Evolutionary conservation across 2,329 filamentous ascomycete species (phyloP).

Genomic region (Rosellinia necatrix): DNA sequence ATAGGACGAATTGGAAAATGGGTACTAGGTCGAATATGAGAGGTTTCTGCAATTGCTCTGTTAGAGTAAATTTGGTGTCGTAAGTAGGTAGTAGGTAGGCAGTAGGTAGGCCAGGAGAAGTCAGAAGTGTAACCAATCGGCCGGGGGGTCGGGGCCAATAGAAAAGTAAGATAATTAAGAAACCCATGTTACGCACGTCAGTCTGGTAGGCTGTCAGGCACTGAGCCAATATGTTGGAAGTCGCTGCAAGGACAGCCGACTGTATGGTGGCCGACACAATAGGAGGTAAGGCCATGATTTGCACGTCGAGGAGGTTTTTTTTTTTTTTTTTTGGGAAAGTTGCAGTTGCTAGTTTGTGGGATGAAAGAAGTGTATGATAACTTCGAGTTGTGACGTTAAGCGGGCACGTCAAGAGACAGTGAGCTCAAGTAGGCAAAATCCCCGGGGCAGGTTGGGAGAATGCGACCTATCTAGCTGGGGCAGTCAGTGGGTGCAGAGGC

Average conservation of each 20-base stretch:
- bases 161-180: too few relatives aligned
- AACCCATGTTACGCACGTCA: constrained; percentile 51
- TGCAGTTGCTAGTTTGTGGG: too few relatives aligned
- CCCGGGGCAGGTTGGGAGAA: too few relatives aligned
- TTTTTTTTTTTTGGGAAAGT: too few relatives aligned
- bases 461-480: too few relatives aligned
- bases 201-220: constrained; percentile 65
- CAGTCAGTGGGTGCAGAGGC: too few relatives aligned
- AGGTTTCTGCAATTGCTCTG: constrained; percentile 52
- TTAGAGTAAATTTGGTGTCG: background rate
- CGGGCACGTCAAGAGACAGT: background rate
- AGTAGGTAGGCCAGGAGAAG: too few relatives aligned
- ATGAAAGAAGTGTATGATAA: too few relatives aligned
- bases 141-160: background rate
- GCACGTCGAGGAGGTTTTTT: too few relatives aligned
- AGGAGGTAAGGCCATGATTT: constrained; percentile 49
- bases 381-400: background rate
- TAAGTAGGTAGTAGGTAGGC: too few relatives aligned
- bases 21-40: constrained; percentile 68
- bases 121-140: too few relatives aligned
- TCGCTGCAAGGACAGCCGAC: constrained; percentile 65
- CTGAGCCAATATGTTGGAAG: constrained; percentile 77
- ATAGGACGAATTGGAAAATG: constrained; percentile 78
- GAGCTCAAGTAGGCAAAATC: too few relatives aligned
- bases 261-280: constrained; percentile 67